A percentile compares a stretch with the other conserved stretches of the same genome.
Evolutionary conservation across 139 green algal genomes (phyloP).

Genomic region (Pseudopediastrum boryanum): DNA sequence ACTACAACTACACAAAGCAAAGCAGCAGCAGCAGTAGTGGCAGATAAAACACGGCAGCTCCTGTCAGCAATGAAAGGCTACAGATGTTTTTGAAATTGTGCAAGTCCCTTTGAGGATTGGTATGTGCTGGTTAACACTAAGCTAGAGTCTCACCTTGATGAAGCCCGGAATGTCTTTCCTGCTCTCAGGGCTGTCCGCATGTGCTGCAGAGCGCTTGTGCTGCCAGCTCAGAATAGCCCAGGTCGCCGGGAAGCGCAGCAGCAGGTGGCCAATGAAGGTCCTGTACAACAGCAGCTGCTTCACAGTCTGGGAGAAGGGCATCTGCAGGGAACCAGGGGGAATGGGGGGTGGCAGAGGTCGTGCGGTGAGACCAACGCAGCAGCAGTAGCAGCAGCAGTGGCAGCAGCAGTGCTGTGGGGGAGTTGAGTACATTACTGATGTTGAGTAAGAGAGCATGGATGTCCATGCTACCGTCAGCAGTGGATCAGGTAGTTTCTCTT

Average conservation of each 20-base stretch:
- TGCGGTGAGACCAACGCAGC: background rate
- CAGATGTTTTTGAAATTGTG: too few relatives aligned
- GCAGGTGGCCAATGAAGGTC: conserved; percentile 26
- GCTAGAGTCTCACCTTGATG: conserved; percentile 35
- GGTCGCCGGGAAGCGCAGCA: conserved; percentile 37
- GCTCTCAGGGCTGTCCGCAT: conserved; percentile 38
- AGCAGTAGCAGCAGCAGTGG: background rate
- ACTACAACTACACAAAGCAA: too few relatives aligned
- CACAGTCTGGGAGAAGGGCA: conserved; percentile 10
- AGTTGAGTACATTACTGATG: background rate
- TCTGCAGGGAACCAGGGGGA: background rate
- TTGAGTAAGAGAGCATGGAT: background rate
- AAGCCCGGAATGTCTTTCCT: conserved; percentile 33
- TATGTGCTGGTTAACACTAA: too few relatives aligned
- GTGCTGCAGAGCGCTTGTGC: conserved; percentile 29
- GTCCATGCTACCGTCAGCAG: background rate
- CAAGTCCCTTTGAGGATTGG: too few relatives aligned
- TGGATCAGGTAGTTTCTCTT: background rate
- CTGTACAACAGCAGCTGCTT: conserved; percentile 30
- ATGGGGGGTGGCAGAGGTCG: background rate
- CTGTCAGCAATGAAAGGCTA: too few relatives aligned
- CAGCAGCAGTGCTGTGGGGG: background rate
- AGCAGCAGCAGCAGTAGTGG: too few relatives aligned
- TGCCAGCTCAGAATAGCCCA: conserved; percentile 43
- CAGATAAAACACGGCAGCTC: too few relatives aligned